Evolutionary conservation across 495 filamentous ascomycete species (phyloP).

Genomic region (Tuber aestivum): DNA sequence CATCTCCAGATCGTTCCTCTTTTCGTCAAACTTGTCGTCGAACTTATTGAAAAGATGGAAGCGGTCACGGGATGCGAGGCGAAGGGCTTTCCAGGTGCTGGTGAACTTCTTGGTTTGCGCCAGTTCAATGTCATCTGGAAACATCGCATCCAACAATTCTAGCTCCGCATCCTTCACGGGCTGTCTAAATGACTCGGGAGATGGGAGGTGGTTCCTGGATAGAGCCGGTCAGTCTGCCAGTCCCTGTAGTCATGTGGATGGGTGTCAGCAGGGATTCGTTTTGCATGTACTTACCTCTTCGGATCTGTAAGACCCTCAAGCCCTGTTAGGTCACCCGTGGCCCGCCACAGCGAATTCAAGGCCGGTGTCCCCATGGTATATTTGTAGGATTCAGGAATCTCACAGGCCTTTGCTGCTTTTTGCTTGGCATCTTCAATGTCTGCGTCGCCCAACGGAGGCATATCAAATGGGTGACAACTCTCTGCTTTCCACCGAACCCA

Average conservation of each 20-base stretch:
- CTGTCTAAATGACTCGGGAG: conserved; percentile 50
- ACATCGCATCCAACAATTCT: conserved; percentile 72
- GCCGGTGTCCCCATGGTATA: conserved; percentile 65
- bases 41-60: conserved; percentile 77
- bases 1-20: conserved; percentile 42
- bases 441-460: conserved; percentile 58
- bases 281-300: conserved; percentile 47
- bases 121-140: conserved; percentile 61
- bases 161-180: conserved; percentile 48
- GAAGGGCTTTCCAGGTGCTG: conserved; percentile 80
- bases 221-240: neutral
- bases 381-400: conserved; percentile 59
- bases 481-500: conserved; percentile 98
- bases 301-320: conserved; percentile 56
- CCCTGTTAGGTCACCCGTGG: conserved; percentile 46
- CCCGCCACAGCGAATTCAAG: conserved; percentile 69
- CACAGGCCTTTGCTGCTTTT: conserved; percentile 57
- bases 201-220: conserved; percentile 51
- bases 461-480: conserved; percentile 77
- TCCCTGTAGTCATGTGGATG: neutral
- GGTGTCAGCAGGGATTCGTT: conserved; percentile 1
- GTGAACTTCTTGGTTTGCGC: conserved; percentile 66
- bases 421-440: conserved; percentile 62
- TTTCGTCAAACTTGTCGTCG: conserved; percentile 52
- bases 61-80: conserved; percentile 65